phyloP scores from a whole-genome alignment of 306 rosid species.

The Arachis stenosperma region DNA sequence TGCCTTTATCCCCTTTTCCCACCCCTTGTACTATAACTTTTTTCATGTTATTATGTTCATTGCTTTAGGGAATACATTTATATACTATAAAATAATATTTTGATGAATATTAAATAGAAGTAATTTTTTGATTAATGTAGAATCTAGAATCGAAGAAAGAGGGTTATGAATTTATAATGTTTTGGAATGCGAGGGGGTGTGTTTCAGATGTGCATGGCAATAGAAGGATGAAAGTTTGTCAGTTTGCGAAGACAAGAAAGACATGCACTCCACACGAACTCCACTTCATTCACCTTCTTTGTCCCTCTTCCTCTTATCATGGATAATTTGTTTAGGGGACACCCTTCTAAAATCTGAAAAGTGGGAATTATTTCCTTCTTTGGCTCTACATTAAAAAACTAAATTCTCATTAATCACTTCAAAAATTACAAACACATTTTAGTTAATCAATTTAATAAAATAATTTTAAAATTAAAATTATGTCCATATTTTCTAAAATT shows the following conservation, averaged over 20 bases:
- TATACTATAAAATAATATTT: too few relatives aligned
- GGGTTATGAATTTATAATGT: neutral
- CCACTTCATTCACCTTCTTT: conserved; percentile 39
- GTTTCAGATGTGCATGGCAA: conserved; percentile 65
- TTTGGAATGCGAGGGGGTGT: conserved; percentile 42
- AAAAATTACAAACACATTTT: too few relatives aligned
- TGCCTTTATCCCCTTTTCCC: conserved; percentile 25
- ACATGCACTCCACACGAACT: conserved; percentile 45
- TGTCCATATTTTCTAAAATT: too few relatives aligned
- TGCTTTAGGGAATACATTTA: too few relatives aligned
- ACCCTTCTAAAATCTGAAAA: too few relatives aligned
- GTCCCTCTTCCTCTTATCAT: conserved; percentile 35
- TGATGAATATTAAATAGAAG: too few relatives aligned
- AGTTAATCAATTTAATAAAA: too few relatives aligned
- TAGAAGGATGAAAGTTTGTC: conserved; percentile 48
- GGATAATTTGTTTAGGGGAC: conserved; percentile 19
- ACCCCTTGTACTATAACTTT: conserved; percentile 5
- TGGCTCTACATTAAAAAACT: too few relatives aligned
- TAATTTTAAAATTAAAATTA: too few relatives aligned
- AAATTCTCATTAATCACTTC: too few relatives aligned
- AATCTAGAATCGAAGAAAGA: conserved; percentile 27
- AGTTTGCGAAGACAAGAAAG: conserved; percentile 63
- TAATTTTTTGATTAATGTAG: neutral
- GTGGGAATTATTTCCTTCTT: too few relatives aligned
- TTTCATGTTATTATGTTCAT: conserved; percentile 10